Evolutionary conservation across 2,329 filamentous ascomycete genomes (phyloP), one percentile per base, ranked within the genome.

Genomic region (Lachnellula willkommii): DNA sequence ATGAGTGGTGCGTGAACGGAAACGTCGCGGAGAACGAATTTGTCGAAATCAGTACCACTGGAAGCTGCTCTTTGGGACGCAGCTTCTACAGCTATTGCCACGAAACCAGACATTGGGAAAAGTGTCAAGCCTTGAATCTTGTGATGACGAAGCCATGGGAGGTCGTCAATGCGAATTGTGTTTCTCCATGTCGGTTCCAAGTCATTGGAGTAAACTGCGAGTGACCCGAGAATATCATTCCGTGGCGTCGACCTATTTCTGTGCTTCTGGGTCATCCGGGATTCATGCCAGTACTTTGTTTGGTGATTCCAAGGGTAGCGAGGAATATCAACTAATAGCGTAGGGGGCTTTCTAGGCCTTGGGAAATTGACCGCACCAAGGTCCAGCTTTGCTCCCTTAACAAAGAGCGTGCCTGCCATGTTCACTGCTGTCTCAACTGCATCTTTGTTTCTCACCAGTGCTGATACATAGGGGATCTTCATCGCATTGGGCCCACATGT

Each of bases 261-360:
- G 55, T 77, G 74, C 2, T 62, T 62, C 39, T 58, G 54, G 14
- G 56, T 59, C n/a, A 62, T 47, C 9, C 63, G 59, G 6, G 58
- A 52, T 46, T 83, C 79, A 57, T 79, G 74, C 79, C 80, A 82
- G 63, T 81, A 80, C 1, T 65, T 69, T 26, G 73, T 77, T 26
- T 70, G 66, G 56, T 82, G 79, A 32, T 82, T 79, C 79, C 80
- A 83, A 2, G 77, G 73, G 57, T 82, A 82, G 1, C 73, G 70
- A 2, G 80, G 80, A 35, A 83, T 65, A 43, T 67, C 63, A 8
- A 63, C 57, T 11, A 66, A 55, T 77, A 73, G 55, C 6, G 54
- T 55, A 4, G 56, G 59, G 22, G 55, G 36, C 35, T 64, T 58
- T 9, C 39, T 54, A 8, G 51, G 39, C 4, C 69, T 71, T n/a